Base-by-base conservation (phyloP, 2,329 filamentous ascomycete genomes). In the Cladophialophora exuberans region DNA sequence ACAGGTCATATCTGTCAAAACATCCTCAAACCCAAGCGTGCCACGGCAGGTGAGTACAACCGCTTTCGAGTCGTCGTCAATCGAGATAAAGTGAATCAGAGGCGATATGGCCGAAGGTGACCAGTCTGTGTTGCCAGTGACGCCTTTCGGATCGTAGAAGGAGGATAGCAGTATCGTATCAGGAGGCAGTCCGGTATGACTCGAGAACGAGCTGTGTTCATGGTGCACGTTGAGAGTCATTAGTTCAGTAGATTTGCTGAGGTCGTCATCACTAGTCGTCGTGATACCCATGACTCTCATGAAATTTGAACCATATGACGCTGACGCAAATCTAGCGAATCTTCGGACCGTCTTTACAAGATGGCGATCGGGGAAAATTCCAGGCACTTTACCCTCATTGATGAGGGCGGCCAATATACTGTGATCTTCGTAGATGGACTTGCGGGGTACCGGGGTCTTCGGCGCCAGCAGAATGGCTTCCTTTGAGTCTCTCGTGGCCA, bases 1-100 rank as follows among this genome's bases (percentile, higher is more conserved):
- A 69, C 86, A 89, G 25, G 86, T 86, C 80, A 89, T 83, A 64
- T 89, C 87, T 0, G 86, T 86, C 30, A 90, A 72, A 20, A 89
- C 82, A 65, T 90, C 87, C 64, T 89, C 86, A 57, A 89, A 89
- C 0, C 87, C 87, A 33, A 88, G 75, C 0, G 87, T 90, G 1
- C 87, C 87, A 31, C 87, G 81, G 46, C 87, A 87, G 1, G 86
- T 85, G n/a, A 90, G 73, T 0, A 90, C 86, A 0, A 90, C 83
- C 0, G 87, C 86, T 64, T 84, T 86, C 1, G 86, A 86, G 47
- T 86, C 83, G 64, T 88, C 85, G 62, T 90, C 87, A 0, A 90
- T 73, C 1, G 85, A 85, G 30, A 90, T 82, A 62, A 88, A 90
- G 68, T 90, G 87, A 2, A 89, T 86, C 15, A 90, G 76, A 1